Percentiles rank a stretch among this genome's conserved stretches.
Evolutionary conservation across 1,284 basidiomycete genomes (phyloP).

Genomic region (Pholiota adiposa): DNA sequence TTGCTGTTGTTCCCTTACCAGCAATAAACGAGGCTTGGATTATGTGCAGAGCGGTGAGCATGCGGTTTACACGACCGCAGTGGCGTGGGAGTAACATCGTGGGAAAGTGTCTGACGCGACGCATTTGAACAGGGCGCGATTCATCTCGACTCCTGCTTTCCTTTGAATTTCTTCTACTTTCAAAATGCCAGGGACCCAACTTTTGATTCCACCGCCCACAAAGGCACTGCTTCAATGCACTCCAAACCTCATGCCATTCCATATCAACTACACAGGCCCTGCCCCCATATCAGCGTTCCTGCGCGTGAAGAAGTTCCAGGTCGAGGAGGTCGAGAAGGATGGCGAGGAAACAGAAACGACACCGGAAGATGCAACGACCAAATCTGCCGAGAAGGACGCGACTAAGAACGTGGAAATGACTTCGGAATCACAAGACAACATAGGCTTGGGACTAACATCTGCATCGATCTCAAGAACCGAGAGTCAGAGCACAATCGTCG

Average conservation of each 20-base stretch:
- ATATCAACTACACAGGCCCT: constrained; percentile 69
- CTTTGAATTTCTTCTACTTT: not conserved
- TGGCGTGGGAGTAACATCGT: too few relatives aligned
- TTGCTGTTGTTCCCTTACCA: too few relatives aligned
- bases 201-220: constrained; percentile 9
- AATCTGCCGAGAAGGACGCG: not conserved
- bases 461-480: not conserved
- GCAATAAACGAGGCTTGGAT: too few relatives aligned
- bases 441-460: not conserved
- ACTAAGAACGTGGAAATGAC: not conserved
- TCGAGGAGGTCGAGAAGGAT: constrained; percentile 26
- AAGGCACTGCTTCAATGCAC: constrained; percentile 22
- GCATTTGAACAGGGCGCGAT: not conserved
- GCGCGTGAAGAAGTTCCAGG: constrained; percentile 49
- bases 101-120: too few relatives aligned
- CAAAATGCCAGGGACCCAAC: constrained; percentile 3
- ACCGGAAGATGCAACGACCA: not conserved
- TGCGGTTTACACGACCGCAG: too few relatives aligned
- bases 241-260: constrained; percentile 81
- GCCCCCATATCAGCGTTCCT: constrained; percentile 78
- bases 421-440: not conserved
- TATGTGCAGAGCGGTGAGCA: too few relatives aligned
- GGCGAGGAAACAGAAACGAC: not conserved
- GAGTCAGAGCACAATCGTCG: constrained; percentile 3
- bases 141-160: not conserved